A percentile compares a stretch with the other conserved stretches of the same genome.
phyloP scores from a whole-genome alignment of 345 rosid species.

The Syzygium aqueum region DNA sequence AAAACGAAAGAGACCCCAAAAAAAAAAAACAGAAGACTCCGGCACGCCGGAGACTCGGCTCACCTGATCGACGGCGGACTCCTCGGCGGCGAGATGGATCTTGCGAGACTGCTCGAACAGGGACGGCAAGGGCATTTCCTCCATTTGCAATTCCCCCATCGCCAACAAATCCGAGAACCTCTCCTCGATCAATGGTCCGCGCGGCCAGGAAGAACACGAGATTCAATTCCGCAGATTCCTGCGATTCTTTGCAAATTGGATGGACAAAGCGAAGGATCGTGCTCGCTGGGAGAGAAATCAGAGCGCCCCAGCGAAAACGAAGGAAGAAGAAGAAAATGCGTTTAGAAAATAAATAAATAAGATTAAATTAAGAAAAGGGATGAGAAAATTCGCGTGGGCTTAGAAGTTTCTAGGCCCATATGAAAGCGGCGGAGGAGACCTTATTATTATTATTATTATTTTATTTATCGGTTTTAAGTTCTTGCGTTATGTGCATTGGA shows the following conservation, averaged over 20 bases:
- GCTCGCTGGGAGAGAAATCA: background rate
- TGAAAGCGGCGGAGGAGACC: background rate
- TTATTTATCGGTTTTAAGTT: background rate
- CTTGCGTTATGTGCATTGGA: rapidly evolving
- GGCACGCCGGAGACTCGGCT: background rate
- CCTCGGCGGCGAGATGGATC: slow-evolving; percentile 53
- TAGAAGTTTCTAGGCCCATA: background rate
- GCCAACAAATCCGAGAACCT: background rate
- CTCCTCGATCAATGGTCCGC: background rate
- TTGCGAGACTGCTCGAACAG: slow-evolving; percentile 74
- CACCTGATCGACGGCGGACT: slow-evolving; percentile 64
- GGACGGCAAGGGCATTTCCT: slow-evolving; percentile 57
- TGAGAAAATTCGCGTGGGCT: background rate
- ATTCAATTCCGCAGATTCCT: background rate
- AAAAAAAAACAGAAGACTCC: background rate
- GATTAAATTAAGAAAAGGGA: background rate
- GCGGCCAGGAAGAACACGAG: background rate
- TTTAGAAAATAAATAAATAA: background rate
- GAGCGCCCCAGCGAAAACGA: background rate
- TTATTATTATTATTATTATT: rapidly evolving
- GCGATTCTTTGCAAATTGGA: background rate
- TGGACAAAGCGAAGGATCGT: background rate
- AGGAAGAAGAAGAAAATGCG: background rate
- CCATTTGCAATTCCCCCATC: slow-evolving; percentile 41
- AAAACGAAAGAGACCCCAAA: background rate